Evolutionary conservation across 1,284 basidiomycete genomes (phyloP), one percentile per base, ranked within the genome.

Genomic region (Agaricales sp.): DNA sequence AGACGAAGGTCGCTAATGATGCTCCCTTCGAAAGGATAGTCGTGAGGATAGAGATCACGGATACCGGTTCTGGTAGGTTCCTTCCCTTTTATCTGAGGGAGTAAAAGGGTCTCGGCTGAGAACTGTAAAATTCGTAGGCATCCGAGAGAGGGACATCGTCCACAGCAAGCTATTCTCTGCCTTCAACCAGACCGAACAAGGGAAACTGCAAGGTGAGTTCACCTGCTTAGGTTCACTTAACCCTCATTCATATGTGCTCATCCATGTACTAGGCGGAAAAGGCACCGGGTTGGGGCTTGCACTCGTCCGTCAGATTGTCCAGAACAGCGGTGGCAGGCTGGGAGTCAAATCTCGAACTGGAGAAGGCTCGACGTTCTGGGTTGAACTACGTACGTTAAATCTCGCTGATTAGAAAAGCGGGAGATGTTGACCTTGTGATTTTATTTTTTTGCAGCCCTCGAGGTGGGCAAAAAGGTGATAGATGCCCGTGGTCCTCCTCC

Each of bases 281-380:
- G 82, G 82, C 2, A 81, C 79, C 0, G 82, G 81, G 2, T 63
- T 84, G 14, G 82, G 82, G 8, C 61, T 87, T 18, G 82, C 81
- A 3, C 70, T 87, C 22, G 80, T 85, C 16, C 68, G 80, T 24
- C 82, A 83, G 59, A 85, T 87, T 53, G 78, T 87, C 51, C 80
- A 77, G 62, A 67, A 82, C 23, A 75, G 70, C 44, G 73, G 76
- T 3, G 84, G 83, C 2, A 69, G 83, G 21, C 63, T 84, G 19
- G 80, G 83, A 14, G 69, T 76, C 37, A 61, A 60, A 48, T 74
- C 72, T n/a, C 71, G 70, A 56, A 62, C 69, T 2, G 66, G 68
- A 3, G 58, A 63, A 50, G 77, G 77, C 18, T 75, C 71, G 21
- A 78, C 74, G 35, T 80, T 81, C 60, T 80, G 77, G 78, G 74